Evolutionary conservation across 1,284 basidiomycete species (phyloP), one percentile per base, ranked within the genome.

Genomic region (Austropuccinia psidii): DNA sequence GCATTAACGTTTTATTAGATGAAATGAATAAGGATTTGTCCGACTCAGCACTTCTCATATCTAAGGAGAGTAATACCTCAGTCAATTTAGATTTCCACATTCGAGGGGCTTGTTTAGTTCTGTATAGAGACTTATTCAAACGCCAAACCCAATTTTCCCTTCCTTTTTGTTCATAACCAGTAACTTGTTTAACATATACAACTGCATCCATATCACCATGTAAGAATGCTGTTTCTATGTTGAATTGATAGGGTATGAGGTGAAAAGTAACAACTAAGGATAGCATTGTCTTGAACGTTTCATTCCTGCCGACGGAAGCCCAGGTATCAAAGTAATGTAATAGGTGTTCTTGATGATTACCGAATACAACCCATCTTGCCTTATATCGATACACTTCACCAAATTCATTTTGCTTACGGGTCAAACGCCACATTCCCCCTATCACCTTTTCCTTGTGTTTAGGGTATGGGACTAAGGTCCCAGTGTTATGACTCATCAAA

Each of bases 341-440:
- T n/a, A 31, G 37, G 8, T 8, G n/a, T 13, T 33, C 49, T 35
- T 27, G 66, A 47, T 58, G 54, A 33, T 58, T 69, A 19, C 66
- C 66, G 13, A 69, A 47, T 2, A 52, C 39, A 5, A 68, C 54
- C 52, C 54, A 69, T 29, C 27, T 21, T 19, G 66, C 66, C 29
- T 69, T 69, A 27, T 55, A 54, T 19, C 41, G 13, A 13, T 43
- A 19, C 2, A 69, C 54, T 24, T 55, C 24, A 58, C 47, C 35
- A n/a, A 37, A 35, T 55, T 69, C 54, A 35, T 69, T 55, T 33
- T 39, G n/a, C 19, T 69, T 69, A 6, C 27, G 5, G 4, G 24
- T 55, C 3, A 69, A 33, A 2, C 41, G 39, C 66, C 66, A 69
- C 54, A 69, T 69, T 15, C 66, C 66, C 17, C 66, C 66, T 24